These are phyloP conservation scores for Bombardia bombarda DNA, from an alignment of 495 filamentous ascomycete genomes.

Conservation along the genomic window DNA sequence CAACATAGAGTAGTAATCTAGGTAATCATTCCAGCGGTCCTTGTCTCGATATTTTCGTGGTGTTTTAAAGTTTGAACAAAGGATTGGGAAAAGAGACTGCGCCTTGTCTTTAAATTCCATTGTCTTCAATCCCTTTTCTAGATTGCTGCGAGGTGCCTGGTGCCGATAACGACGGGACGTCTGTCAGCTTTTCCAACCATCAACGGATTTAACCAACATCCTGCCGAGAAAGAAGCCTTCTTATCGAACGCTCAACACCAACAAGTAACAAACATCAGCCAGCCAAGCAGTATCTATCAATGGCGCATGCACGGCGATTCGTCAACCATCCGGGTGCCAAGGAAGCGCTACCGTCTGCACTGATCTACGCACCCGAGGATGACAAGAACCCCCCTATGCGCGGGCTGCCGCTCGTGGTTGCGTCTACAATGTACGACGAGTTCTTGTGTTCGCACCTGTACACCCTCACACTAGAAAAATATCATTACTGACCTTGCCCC, in stretches of 20 bases:
- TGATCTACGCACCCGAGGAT: conserved; percentile 13
- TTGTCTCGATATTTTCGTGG: too few relatives aligned
- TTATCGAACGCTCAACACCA: neutral
- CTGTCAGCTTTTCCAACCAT: too few relatives aligned
- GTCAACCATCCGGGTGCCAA: conserved; percentile 26
- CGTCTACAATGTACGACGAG: conserved; percentile 17
- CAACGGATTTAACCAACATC: too few relatives aligned
- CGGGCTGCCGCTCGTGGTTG: conserved; percentile 20
- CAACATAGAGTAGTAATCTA: too few relatives aligned
- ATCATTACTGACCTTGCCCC: neutral
- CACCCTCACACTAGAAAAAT: neutral
- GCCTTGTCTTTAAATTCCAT: too few relatives aligned
- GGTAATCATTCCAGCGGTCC: too few relatives aligned
- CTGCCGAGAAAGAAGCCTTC: too few relatives aligned
- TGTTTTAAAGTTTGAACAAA: too few relatives aligned
- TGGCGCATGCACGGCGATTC: conserved; percentile 13
- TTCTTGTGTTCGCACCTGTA: neutral
- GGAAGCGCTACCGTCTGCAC: conserved; percentile 17
- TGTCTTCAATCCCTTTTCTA: too few relatives aligned
- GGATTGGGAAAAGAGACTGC: too few relatives aligned
- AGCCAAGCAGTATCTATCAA: neutral
- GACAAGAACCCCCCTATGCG: conserved; percentile 25
- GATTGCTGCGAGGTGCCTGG: too few relatives aligned
- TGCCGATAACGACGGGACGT: too few relatives aligned
- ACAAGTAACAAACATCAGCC: neutral